Percentiles rank a stretch among this genome's conserved stretches.
Conservation (phyloP, 768 basidiomycete genomes). For the Pisolithus tinctorius region DNA sequence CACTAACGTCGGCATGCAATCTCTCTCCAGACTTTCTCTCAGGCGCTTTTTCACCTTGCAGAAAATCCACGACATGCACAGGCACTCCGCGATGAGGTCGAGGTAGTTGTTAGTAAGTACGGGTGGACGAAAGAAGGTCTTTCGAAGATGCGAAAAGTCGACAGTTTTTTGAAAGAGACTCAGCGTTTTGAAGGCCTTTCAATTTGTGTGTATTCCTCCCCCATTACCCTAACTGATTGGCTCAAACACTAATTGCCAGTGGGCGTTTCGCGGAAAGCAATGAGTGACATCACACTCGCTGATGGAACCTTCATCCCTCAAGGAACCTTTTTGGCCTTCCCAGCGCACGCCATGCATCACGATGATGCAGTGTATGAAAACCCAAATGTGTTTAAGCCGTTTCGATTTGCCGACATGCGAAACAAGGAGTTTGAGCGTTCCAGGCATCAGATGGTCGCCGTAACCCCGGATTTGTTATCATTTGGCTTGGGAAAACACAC, state of each 20-base stretch:
- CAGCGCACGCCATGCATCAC: slow-evolving; percentile 15
- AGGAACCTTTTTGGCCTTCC: slow-evolving; percentile 22
- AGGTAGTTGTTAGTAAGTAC: slow-evolving; percentile 19
- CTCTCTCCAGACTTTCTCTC: slow-evolving; percentile 22
- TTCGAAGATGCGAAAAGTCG: slow-evolving; percentile 30
- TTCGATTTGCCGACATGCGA: slow-evolving; percentile 38
- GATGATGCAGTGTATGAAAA: slow-evolving; percentile 24
- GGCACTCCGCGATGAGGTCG: slow-evolving; percentile 34
- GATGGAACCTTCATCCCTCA: slow-evolving; percentile 33
- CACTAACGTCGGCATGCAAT: not conserved
- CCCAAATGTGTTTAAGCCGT: slow-evolving; percentile 37
- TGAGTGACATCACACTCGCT: slow-evolving; percentile 29
- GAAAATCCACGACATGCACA: slow-evolving; percentile 27
- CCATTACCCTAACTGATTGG: not conserved
- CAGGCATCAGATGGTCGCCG: slow-evolving; percentile 31
- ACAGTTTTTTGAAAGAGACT: slow-evolving; percentile 36
- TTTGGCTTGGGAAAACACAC: slow-evolving; percentile 32
- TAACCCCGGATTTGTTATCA: slow-evolving; percentile 24
- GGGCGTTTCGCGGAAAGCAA: slow-evolving; percentile 25
- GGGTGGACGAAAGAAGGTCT: slow-evolving; percentile 25
- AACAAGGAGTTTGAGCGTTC: slow-evolving; percentile 25
- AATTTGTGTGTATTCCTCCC: slow-evolving; percentile 7
- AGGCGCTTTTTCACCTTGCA: slow-evolving; percentile 31
- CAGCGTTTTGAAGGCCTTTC: slow-evolving; percentile 26
- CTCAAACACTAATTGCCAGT: slow-evolving; percentile 8